Conservation (phyloP, 371 early-diverging fungal species). For the Circinella umbellata region DNA sequence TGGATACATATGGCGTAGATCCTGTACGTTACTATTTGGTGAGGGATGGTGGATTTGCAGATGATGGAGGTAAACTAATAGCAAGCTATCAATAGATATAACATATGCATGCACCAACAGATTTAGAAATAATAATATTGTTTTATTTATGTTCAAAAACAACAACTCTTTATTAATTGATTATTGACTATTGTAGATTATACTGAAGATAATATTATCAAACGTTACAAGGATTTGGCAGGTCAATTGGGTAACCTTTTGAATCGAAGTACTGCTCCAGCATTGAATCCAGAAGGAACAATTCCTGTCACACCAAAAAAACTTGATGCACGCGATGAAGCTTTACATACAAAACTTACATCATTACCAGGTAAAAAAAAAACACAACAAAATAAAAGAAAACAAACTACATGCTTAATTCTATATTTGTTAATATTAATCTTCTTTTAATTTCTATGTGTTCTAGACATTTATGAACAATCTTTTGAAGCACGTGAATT, state of each 20-base stretch:
- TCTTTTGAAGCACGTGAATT: conserved; percentile 55
- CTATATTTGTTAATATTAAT: not conserved
- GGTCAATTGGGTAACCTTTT: conserved; percentile 91
- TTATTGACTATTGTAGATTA: conserved; percentile 59
- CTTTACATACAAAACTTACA: conserved; percentile 39
- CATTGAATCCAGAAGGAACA: conserved; percentile 58
- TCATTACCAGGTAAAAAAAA: conserved; percentile 46
- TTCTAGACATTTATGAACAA: conserved; percentile 33
- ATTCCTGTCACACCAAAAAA: conserved; percentile 45
- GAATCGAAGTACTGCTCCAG: conserved; percentile 61
- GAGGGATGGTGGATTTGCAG: conserved; percentile 87
- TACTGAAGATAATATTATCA: conserved; percentile 65
- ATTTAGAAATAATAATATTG: not conserved
- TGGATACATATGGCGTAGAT: conserved; percentile 82
- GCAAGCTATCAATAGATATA: not conserved
- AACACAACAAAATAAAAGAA: too few species aligned
- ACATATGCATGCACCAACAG: not conserved
- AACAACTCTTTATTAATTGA: too few species aligned
- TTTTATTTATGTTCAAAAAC: not conserved
- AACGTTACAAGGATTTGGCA: conserved; percentile 80
- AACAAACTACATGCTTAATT: conserved; percentile 1
- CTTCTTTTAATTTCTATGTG: not conserved
- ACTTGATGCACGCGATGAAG: conserved; percentile 39
- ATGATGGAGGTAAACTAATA: conserved; percentile 69
- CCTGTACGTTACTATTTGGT: conserved; percentile 90